These are phyloP conservation scores for Antitrichia curtipendula DNA, from an alignment of 225 moss, liverwort and hornwort genomes.

Conservation along the genomic window DNA sequence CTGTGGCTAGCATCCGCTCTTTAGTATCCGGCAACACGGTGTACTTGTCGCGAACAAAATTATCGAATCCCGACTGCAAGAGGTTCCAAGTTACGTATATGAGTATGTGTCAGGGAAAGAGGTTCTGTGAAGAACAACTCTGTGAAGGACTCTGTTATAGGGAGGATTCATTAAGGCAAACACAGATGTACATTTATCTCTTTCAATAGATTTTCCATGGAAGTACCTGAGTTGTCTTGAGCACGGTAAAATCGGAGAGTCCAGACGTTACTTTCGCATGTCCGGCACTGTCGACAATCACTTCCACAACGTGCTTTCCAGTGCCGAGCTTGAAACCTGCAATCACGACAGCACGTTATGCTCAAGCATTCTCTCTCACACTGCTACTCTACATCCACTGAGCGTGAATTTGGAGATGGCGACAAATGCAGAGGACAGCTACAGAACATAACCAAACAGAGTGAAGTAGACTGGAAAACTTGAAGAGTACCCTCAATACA, in stretches of 20 bases:
- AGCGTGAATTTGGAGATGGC: neutral
- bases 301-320: conserved; percentile 61
- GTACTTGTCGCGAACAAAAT: conserved; percentile 68
- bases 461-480: neutral
- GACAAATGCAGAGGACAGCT: neutral
- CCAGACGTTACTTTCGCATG: conserved; percentile 53
- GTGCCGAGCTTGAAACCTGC: conserved; percentile 78
- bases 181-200: neutral
- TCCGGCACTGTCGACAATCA: conserved; percentile 42
- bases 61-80: conserved; percentile 84
- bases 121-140: neutral
- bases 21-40: conserved; percentile 59
- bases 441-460: neutral
- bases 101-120: neutral
- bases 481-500: neutral
- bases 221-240: conserved; percentile 88
- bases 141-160: neutral
- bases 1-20: conserved; percentile 87
- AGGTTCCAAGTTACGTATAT: neutral
- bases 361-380: neutral
- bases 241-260: conserved; percentile 45
- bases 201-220: neutral
- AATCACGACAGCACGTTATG: neutral
- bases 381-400: neutral
- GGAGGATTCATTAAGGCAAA: neutral